Evolutionary conservation across 768 basidiomycete species (phyloP), one percentile per base, ranked within the genome.

Genomic region (Tephrocybe sp.): DNA sequence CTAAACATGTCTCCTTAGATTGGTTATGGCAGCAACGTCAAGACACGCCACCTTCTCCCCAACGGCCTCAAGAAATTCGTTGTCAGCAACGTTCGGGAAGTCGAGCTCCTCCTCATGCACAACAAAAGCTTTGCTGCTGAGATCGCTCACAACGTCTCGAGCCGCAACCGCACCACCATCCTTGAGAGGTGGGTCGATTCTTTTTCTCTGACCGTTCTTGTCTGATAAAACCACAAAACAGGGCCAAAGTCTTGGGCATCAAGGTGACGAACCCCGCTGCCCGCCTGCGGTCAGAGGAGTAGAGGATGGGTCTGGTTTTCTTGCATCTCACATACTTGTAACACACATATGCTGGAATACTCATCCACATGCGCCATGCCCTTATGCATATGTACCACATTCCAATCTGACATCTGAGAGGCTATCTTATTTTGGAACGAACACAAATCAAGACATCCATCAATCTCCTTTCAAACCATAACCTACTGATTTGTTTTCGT

Each of bases 91-190:
- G 80, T 89, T 48, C 83, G 87, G 69, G 95, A 98, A 69, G 73
- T 99, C 55, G 94, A 98, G 63, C 83, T 98, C 62, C 86, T 98
- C 56, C 79, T 98, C 46, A 95, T 98, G 93, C 95, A 98, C 83
- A 95, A 92, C 84, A 92, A 92, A 78, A 87, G 76, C 64, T 98
- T 88, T 68, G 87, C 94, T 43, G 97, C 94, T 48, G 92, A 96
- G 70, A 93, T 99, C 62, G 97, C 97, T 46, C 95, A 97, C 80
- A 86, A 84, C 60, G 94, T 99, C 58, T 91, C 87, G 76, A 90
- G 89, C 78, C 87, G 92, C 69, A 98, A 98, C 81, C 90, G 97
- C 61, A 85, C 85, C 48, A 74, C 80, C 51, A 94, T 99, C 61
- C 74, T 98, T 45, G 92, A 95, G 73, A 82, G 94, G 87, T 90